Evolutionary conservation across 1,284 basidiomycete genomes (phyloP).

Genomic region (Phaffia rhodozyma): DNA sequence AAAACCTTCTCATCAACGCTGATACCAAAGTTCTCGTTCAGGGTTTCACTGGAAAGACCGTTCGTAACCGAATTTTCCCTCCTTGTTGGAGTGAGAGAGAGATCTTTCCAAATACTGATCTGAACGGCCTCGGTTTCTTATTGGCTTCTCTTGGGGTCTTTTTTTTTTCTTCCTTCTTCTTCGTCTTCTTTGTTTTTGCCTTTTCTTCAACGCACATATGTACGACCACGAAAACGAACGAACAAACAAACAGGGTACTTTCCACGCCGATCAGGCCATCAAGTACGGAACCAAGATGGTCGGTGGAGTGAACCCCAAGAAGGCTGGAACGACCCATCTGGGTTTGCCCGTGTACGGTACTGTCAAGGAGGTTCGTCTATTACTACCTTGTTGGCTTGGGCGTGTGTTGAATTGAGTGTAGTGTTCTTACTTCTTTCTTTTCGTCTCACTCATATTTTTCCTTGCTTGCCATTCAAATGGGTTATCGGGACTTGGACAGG

Average conservation of each 20-base stretch:
- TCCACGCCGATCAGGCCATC: conserved; percentile 89
- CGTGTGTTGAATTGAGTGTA: background rate
- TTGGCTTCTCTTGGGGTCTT: conserved; percentile 13
- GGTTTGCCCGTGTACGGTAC: conserved; percentile 90
- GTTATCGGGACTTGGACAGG: conserved; percentile 39
- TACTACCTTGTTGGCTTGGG: background rate
- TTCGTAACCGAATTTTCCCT: conserved; percentile 35
- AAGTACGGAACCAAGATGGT: conserved; percentile 95
- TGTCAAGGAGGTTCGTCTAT: conserved; percentile 62
- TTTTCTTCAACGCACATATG: background rate
- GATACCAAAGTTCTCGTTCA: conserved; percentile 91
- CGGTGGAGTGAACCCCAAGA: conserved; percentile 94
- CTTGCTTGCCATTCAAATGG: conserved; percentile 21
- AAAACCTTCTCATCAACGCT: conserved; percentile 84
- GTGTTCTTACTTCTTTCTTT: background rate
- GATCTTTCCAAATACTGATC: background rate
- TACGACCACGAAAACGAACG: background rate
- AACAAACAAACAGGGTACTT: conserved; percentile 60
- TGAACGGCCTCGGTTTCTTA: background rate
- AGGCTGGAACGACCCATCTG: conserved; percentile 90
- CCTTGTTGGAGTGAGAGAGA: background rate
- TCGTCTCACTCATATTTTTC: background rate
- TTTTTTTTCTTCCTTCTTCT: background rate
- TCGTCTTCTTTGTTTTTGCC: background rate
- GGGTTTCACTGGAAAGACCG: conserved; percentile 95